These are phyloP conservation scores for Ensete ventricosum DNA, from an alignment of 176 grass and related monocot genomes.

Conservation along the genomic window DNA sequence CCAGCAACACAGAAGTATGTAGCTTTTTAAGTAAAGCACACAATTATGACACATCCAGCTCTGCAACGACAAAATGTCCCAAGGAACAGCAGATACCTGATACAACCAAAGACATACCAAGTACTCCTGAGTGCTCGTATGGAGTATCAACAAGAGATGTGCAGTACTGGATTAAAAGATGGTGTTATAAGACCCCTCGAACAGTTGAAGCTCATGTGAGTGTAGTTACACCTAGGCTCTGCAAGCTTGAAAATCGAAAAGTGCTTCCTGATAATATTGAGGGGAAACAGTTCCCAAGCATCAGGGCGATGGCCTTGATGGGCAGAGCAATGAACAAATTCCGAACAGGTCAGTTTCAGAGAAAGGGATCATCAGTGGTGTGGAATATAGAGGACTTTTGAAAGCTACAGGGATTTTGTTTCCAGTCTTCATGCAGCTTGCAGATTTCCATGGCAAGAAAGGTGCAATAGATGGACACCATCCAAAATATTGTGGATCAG, in stretches of 20 bases:
- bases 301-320: conserved; percentile 52
- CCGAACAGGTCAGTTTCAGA: conserved; percentile 32
- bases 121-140: not conserved
- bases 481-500: no score
- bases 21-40: not conserved
- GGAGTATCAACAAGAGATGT: not conserved
- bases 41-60: not conserved
- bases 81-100: not conserved
- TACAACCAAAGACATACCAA: not conserved
- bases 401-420: conserved; percentile 7
- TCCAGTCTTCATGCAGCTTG: no score
- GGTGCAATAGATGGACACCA: no score
- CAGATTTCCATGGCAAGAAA: no score
- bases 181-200: not conserved
- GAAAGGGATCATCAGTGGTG: conserved; percentile 31
- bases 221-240: not conserved
- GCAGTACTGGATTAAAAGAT: conserved; percentile 2
- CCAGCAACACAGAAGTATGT: not conserved
- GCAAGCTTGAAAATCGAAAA: not conserved
- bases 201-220: not conserved
- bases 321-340: conserved; percentile 43
- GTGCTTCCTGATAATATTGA: not conserved
- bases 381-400: conserved; percentile 33
- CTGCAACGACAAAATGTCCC: not conserved
- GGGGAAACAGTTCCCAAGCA: conserved; percentile 30